Percentiles rank a stretch among this genome's conserved stretches.
Conservation (phyloP, 371 early-diverging fungal species). For the Rhizopus arrhizus region DNA sequence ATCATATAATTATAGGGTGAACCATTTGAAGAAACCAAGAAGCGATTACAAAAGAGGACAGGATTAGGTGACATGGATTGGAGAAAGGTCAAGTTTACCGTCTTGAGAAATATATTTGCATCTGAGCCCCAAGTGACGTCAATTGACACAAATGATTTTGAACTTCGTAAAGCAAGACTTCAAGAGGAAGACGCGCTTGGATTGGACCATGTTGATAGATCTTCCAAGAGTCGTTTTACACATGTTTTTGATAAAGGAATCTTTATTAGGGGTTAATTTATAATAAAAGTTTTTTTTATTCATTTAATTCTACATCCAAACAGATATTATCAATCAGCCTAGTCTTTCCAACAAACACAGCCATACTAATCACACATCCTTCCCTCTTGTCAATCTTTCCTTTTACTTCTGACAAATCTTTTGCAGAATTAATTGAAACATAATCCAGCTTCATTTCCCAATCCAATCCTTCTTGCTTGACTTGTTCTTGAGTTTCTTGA, state of each 20-base stretch:
- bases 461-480: slow-evolving; percentile 37
- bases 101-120: slow-evolving; percentile 36
- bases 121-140: slow-evolving; percentile 31
- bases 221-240: slow-evolving; percentile 56
- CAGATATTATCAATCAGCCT: slow-evolving; percentile 89
- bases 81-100: slow-evolving; percentile 70
- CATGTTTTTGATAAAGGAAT: slow-evolving; percentile 62
- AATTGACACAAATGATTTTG: slow-evolving; percentile 54
- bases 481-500: slow-evolving; percentile 41
- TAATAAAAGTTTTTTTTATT: slow-evolving; percentile 9
- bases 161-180: slow-evolving; percentile 51
- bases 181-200: slow-evolving; percentile 66
- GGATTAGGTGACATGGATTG: slow-evolving; percentile 88
- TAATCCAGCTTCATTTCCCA: slow-evolving; percentile 80
- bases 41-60: slow-evolving; percentile 69
- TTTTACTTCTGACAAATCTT: slow-evolving; percentile 35
- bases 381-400: slow-evolving; percentile 49
- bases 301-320: slow-evolving; percentile 18
- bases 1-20: slow-evolving; percentile 53
- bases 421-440: slow-evolving; percentile 76
- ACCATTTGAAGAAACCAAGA: slow-evolving; percentile 67
- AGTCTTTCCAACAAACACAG: slow-evolving; percentile 86
- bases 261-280: slow-evolving; percentile 62
- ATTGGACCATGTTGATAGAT: slow-evolving; percentile 78
- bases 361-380: slow-evolving; percentile 85